These are phyloP conservation scores for Teunomyces atbi DNA, from an alignment of 805 yeast species.

Conservation along the genomic window DNA sequence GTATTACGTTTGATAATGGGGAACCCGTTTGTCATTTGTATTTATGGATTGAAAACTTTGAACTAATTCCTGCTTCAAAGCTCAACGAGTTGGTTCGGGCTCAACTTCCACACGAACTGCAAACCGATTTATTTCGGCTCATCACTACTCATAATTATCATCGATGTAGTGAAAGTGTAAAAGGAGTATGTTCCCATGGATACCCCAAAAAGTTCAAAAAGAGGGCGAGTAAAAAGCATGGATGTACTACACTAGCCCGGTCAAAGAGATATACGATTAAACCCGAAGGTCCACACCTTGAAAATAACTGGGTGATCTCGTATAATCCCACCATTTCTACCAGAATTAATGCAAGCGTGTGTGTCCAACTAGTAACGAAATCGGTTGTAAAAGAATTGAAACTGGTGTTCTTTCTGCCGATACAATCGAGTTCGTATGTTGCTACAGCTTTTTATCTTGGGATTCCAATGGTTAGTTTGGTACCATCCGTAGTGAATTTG, in stretches of 20 bases:
- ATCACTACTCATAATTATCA: neutral
- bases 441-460: neutral
- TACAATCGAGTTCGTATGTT: neutral
- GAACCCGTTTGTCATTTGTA: neutral
- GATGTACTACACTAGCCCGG: neutral
- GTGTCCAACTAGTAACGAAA: neutral
- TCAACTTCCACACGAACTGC: neutral
- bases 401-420: neutral
- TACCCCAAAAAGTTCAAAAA: conserved; percentile 1
- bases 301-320: neutral
- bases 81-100: neutral
- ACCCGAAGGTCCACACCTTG: neutral
- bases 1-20: neutral
- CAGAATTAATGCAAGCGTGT: neutral
- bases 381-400: neutral
- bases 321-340: neutral
- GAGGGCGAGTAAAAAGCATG: neutral
- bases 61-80: neutral
- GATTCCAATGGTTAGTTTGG: neutral
- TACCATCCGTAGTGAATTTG: neutral
- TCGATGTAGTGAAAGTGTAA: neutral
- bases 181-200: conserved; percentile 1
- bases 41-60: conserved; percentile 2
- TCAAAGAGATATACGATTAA: neutral
- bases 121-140: neutral